Evolutionary conservation across 331 rosid genomes (phyloP).

Genomic region (Arachis monticola): DNA sequence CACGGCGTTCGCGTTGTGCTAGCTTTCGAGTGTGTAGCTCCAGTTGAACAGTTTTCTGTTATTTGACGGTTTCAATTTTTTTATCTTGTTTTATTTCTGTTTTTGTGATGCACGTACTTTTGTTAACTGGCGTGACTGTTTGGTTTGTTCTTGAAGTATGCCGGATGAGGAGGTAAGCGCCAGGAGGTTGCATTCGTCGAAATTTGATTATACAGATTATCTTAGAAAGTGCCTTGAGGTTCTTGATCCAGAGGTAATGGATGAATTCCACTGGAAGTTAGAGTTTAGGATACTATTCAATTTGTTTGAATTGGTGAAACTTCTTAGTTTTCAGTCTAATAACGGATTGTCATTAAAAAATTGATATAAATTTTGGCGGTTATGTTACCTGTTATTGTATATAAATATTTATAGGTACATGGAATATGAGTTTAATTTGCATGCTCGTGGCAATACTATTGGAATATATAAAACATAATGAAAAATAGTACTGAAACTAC

Average conservation of each 20-base stretch:
- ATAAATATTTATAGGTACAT: not conserved
- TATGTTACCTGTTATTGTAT: not conserved
- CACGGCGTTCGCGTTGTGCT: slow-evolving; percentile 60
- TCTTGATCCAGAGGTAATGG: slow-evolving; percentile 83
- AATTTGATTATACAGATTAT: slow-evolving; percentile 49
- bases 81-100: not conserved
- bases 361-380: not conserved
- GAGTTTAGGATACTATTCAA: not conserved
- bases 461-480: slow-evolving; percentile 21
- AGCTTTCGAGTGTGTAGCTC: slow-evolving; percentile 57
- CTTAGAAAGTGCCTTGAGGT: slow-evolving; percentile 62
- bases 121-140: slow-evolving; percentile 26
- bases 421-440: not conserved
- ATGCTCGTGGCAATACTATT: slow-evolving; percentile 16
- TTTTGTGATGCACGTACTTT: not conserved
- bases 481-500: slow-evolving; percentile 4
- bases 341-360: not conserved
- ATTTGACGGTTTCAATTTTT: not conserved
- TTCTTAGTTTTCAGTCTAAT: slow-evolving; percentile 1
- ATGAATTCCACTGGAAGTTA: slow-evolving; percentile 9
- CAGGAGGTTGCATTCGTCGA: slow-evolving; percentile 37
- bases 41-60: not conserved
- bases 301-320: not conserved
- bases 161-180: slow-evolving; percentile 49
- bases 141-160: slow-evolving; percentile 52